Evolutionary conservation across 1,284 basidiomycete genomes (phyloP), one percentile per base, ranked within the genome.

Genomic region (Ustilago trichophora): DNA sequence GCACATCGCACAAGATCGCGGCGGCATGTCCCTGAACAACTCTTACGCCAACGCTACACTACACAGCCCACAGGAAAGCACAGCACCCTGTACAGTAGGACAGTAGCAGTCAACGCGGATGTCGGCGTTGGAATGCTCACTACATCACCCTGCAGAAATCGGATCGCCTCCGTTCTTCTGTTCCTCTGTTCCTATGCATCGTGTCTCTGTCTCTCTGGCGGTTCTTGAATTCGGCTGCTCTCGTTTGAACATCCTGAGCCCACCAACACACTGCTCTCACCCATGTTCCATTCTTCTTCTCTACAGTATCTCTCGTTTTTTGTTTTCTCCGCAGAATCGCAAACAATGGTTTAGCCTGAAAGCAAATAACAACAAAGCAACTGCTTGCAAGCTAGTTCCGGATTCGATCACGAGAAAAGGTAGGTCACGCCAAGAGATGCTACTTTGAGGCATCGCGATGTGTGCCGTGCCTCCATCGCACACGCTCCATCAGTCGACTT

Each of bases 51-150:
- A n/a, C n/a, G 33, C 15, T 34, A 34, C 32, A 16, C n/a, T 34
- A 16, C 33, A 34, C n/a, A n/a, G n/a, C n/a, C n/a, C n/a, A n/a
- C n/a, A n/a, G n/a, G n/a, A n/a, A n/a, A n/a, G n/a, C n/a, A n/a
- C n/a, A n/a, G n/a, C n/a, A n/a, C n/a, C n/a, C n/a, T n/a, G n/a
- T n/a, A n/a, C n/a, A 44, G 25, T 26, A 12, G n/a, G n/a, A n/a
- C n/a, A n/a, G n/a, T 29, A 7, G 27, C 27, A 29, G 13, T 8
- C 13, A 18, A 32, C 24, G 27, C 35, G 33, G 42, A 40, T 53
- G 43, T 45, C 43, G 51, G 51, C 32, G 51, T 46, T 43, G 51
- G 51, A 38, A 46, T 53, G 51, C 43, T 33, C 16, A 32, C 51
- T 25, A 46, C 51, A 46, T 46, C 43, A 46, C 51, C 3, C 11